phyloP scores from a whole-genome alignment of 371 early-diverging fungal species.

The Actinomortierella wolfii region DNA sequence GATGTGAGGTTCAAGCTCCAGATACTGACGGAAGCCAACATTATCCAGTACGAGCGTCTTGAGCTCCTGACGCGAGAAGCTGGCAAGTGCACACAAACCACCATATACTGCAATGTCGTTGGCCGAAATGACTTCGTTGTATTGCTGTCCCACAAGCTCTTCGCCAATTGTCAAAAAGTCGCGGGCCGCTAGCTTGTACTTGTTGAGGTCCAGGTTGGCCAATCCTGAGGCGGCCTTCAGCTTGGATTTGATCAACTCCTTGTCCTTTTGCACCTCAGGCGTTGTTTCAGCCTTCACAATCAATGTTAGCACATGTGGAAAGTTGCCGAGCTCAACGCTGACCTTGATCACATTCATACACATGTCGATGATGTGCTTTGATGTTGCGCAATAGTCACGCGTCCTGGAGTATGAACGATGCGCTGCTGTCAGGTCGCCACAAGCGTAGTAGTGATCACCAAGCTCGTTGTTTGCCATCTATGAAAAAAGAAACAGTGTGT shows the following conservation, averaged over 20 bases:
- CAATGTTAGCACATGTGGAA: conserved; percentile 71
- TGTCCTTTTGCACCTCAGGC: conserved; percentile 64
- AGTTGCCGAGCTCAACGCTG: conserved; percentile 70
- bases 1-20: conserved; percentile 83
- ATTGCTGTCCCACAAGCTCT: conserved; percentile 50
- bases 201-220: conserved; percentile 60
- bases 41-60: conserved; percentile 73
- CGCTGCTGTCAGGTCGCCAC: conserved; percentile 73
- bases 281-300: conserved; percentile 76
- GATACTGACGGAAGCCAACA: conserved; percentile 71
- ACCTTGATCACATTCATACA: conserved; percentile 81
- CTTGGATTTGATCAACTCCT: conserved; percentile 60
- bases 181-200: conserved; percentile 66
- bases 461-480: conserved; percentile 77
- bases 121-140: conserved; percentile 65
- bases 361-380: conserved; percentile 78
- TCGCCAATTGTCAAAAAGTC: conserved; percentile 69
- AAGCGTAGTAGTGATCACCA: conserved; percentile 73
- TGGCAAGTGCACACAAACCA: conserved; percentile 79
- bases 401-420: conserved; percentile 72
- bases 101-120: conserved; percentile 88
- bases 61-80: conserved; percentile 75
- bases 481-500: conserved; percentile 1
- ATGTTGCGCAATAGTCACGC: conserved; percentile 78
- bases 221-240: conserved; percentile 72